A percentile compares a stretch with the other conserved stretches of the same genome.
These are phyloP conservation scores for Pyrus betulifolia DNA, from an alignment of 306 rosid species.

Conservation along the genomic window DNA sequence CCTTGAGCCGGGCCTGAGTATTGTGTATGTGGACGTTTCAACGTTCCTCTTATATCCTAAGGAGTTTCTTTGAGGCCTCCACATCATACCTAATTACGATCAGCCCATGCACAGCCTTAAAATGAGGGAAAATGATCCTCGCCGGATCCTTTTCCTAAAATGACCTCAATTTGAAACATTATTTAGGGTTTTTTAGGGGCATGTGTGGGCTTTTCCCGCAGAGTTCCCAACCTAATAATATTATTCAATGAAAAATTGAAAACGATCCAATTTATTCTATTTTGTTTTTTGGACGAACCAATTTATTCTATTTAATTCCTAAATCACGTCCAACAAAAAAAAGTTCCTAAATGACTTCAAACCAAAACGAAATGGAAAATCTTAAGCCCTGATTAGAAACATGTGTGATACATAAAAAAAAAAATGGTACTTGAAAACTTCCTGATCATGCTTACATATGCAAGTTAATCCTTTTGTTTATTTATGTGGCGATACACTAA, in stretches of 20 bases:
- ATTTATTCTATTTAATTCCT: too few relatives aligned
- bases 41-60: too few relatives aligned
- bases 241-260: not conserved
- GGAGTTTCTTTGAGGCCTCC: too few relatives aligned
- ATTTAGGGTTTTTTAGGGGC: not conserved
- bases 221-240: not conserved
- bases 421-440: not conserved
- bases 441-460: not conserved
- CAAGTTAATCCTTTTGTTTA: not conserved
- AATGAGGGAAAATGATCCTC: too few relatives aligned
- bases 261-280: not conserved
- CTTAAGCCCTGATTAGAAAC: not conserved
- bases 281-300: too few relatives aligned
- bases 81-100: not conserved
- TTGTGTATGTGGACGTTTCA: too few relatives aligned
- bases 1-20: too few relatives aligned
- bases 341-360: not conserved
- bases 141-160: not conserved
- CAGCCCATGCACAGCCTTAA: not conserved
- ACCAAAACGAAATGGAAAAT: not conserved
- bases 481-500: too few relatives aligned
- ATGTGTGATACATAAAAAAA: not conserved
- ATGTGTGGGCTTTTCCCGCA: not conserved
- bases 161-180: not conserved
- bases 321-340: too few relatives aligned